A percentile compares a stretch with the other conserved stretches of the same genome.
phyloP scores from a whole-genome alignment of 192 early-diverging fungal species.

The Phlyctochytrium arcticum region DNA sequence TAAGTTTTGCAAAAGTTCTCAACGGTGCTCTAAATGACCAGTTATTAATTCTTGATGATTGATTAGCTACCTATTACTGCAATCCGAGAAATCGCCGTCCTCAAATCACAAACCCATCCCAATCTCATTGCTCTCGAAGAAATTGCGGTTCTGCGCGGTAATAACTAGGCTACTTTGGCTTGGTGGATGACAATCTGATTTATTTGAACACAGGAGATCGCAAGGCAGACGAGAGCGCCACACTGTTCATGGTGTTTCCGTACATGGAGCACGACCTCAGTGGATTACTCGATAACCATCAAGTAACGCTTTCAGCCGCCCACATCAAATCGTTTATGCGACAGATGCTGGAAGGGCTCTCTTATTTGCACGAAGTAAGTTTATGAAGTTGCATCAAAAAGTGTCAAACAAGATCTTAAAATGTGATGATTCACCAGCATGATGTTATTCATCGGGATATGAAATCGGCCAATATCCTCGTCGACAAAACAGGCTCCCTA shows the following conservation, averaged over 20 bases:
- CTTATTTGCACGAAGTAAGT: conserved; percentile 66
- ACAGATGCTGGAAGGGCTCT: conserved; percentile 85
- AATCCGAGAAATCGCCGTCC: conserved; percentile 93
- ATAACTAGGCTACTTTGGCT: not conserved
- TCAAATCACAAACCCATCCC: conserved; percentile 75
- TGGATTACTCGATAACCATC: conserved; percentile 85
- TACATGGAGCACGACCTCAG: conserved; percentile 98
- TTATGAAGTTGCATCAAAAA: not conserved
- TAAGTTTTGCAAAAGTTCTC: not conserved
- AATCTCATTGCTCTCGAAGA: conserved; percentile 53
- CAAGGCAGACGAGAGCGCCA: conserved; percentile 14
- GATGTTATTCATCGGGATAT: conserved; percentile 62
- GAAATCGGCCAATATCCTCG: conserved; percentile 84
- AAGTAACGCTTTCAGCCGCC: conserved; percentile 60
- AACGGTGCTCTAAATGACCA: no score
- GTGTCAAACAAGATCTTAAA: not conserved
- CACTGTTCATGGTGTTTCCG: conserved; percentile 93
- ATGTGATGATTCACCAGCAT: no score
- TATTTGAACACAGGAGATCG: conserved; percentile 23
- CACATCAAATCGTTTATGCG: conserved; percentile 90
- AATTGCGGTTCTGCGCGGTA: conserved; percentile 55
- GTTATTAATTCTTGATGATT: no score
- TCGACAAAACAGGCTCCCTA: conserved; percentile 82
- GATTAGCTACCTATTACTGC: conserved; percentile 89
- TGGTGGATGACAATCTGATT: not conserved